These are phyloP conservation scores for Spiraea crenata DNA, from an alignment of 331 rosid genomes.

Conservation along the genomic window DNA sequence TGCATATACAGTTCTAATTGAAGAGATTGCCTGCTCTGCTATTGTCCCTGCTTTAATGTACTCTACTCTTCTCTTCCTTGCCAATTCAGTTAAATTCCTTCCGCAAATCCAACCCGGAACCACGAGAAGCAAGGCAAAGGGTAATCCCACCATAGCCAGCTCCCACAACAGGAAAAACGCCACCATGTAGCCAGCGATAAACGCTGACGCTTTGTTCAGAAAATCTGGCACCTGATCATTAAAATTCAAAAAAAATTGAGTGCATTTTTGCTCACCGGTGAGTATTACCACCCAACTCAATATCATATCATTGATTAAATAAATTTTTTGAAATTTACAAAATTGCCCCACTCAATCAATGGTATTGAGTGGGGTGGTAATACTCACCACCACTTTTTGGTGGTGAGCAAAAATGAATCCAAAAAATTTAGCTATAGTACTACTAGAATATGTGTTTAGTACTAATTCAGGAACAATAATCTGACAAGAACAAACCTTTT, in stretches of 20 bases:
- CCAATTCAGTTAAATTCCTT: conserved; percentile 46
- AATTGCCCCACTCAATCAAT: too few species aligned
- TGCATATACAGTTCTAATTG: conserved; percentile 67
- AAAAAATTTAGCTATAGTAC: too few species aligned
- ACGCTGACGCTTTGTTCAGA: conserved; percentile 39
- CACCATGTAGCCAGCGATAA: conserved; percentile 52
- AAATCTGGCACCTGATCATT: conserved; percentile 40
- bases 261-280: too few species aligned
- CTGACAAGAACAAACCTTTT: conserved; percentile 49
- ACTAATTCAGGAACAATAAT: too few species aligned
- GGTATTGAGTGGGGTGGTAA: too few species aligned
- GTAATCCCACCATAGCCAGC: conserved; percentile 59
- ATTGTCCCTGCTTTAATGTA: conserved; percentile 53
- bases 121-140: conserved; percentile 53
- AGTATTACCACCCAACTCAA: too few species aligned
- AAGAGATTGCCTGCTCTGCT: conserved; percentile 78
- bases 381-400: too few species aligned
- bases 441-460: too few species aligned
- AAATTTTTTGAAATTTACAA: too few species aligned
- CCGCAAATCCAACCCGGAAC: conserved; percentile 72
- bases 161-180: conserved; percentile 60
- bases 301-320: too few species aligned
- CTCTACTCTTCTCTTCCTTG: conserved; percentile 55
- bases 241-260: not conserved
- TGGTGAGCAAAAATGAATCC: too few species aligned